These are phyloP conservation scores for Penicillium turbatum DNA, from an alignment of 495 filamentous ascomycete genomes.

Conservation along the genomic window DNA sequence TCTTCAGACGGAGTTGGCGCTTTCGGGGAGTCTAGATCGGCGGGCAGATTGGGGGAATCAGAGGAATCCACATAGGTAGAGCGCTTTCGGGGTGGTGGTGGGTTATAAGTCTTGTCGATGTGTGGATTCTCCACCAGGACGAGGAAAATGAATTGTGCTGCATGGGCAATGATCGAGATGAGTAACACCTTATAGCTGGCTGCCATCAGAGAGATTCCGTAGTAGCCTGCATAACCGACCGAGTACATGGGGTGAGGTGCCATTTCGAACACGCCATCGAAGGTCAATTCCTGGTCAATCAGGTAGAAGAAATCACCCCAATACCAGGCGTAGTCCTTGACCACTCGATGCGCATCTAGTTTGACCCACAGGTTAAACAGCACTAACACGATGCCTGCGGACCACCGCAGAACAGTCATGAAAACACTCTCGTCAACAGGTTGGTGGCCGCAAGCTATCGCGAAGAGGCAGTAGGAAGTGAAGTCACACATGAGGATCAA, in stretches of 20 bases:
- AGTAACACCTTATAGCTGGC: conserved; percentile 96
- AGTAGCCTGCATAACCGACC: conserved; percentile 96
- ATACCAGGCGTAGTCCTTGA: conserved; percentile 99
- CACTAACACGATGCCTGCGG: conserved; percentile 72
- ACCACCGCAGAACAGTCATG: conserved; percentile 73
- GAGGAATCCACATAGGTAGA: conserved; percentile 37
- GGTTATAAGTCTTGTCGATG: conserved; percentile 97
- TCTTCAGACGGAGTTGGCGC: conserved; percentile 41
- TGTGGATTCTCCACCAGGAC: conserved; percentile 90
- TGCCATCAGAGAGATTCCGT: conserved; percentile 97
- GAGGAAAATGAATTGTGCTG: conserved; percentile 90
- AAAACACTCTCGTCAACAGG: conserved; percentile 65
- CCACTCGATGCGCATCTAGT: conserved; percentile 94
- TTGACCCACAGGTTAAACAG: conserved; percentile 99
- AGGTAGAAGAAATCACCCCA: conserved; percentile 99
- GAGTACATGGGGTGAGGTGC: conserved; percentile 99
- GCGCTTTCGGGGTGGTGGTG: conserved; percentile 70
- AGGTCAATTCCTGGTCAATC: conserved; percentile 95
- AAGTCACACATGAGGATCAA: conserved; percentile 98
- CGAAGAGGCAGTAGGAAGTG: conserved; percentile 92
- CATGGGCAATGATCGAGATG: conserved; percentile 93
- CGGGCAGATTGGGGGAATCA: conserved; percentile 26
- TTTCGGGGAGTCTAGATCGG: conserved; percentile 33
- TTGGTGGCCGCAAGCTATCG: conserved; percentile 75
- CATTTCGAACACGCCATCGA: conserved; percentile 99